phyloP scores from a whole-genome alignment of 805 yeast genomes.

The Kluyveromyces siamensis region DNA sequence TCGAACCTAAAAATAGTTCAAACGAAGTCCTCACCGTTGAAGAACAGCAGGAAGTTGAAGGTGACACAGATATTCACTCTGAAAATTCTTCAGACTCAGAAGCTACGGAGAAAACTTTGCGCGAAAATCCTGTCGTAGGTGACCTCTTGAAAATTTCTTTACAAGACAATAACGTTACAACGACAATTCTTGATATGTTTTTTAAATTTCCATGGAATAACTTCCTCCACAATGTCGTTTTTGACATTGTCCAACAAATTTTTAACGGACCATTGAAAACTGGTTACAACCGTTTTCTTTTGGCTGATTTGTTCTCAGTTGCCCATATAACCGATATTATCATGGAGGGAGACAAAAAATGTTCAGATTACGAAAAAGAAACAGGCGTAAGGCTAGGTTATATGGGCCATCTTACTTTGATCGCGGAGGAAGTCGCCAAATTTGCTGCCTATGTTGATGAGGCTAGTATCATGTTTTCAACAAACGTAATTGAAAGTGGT shows the following conservation, averaged over 20 bases:
- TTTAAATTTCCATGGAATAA: slow-evolving; percentile 76
- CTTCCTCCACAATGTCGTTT: slow-evolving; percentile 77
- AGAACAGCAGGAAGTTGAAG: slow-evolving; percentile 5
- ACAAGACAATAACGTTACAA: slow-evolving; percentile 52
- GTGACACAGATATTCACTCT: slow-evolving; percentile 9
- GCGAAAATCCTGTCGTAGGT: slow-evolving; percentile 55
- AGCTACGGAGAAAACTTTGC: slow-evolving; percentile 30
- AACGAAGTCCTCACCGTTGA: slow-evolving; percentile 3
- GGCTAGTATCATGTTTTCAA: slow-evolving; percentile 22
- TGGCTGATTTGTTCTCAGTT: slow-evolving; percentile 52
- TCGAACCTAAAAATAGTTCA: not conserved
- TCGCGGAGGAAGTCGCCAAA: slow-evolving; percentile 94
- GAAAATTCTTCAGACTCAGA: slow-evolving; percentile 25
- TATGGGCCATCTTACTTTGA: slow-evolving; percentile 90
- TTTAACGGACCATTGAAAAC: slow-evolving; percentile 65
- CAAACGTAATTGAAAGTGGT: slow-evolving; percentile 17
- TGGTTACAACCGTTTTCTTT: slow-evolving; percentile 61
- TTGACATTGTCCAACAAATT: slow-evolving; percentile 74
- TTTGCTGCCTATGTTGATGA: slow-evolving; percentile 44
- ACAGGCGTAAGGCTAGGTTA: slow-evolving; percentile 76
- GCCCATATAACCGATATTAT: slow-evolving; percentile 53
- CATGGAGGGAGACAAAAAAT: slow-evolving; percentile 53
- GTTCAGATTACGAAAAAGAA: slow-evolving; percentile 50
- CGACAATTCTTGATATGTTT: slow-evolving; percentile 56
- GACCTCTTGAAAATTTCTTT: slow-evolving; percentile 63